Evolutionary conservation across 192 early-diverging fungal species (phyloP).

Genomic region (Coemansia sp.): DNA sequence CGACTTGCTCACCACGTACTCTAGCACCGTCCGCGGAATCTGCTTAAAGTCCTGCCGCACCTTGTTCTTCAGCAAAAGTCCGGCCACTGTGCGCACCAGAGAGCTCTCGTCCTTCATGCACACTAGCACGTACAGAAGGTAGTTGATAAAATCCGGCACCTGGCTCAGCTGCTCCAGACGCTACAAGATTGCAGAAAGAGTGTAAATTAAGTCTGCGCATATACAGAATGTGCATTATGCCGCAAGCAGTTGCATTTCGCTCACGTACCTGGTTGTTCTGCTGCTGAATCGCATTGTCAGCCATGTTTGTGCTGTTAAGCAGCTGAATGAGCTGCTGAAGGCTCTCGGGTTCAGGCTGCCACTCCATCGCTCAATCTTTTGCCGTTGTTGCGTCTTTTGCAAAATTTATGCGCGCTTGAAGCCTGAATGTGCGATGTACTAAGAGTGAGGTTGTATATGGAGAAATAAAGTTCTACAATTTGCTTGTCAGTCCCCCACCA

Average conservation of each 20-base stretch:
- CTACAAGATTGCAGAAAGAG: conserved; percentile 41
- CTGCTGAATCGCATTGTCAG: conserved; percentile 67
- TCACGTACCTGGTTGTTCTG: conserved; percentile 72
- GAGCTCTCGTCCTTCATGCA: conserved; percentile 65
- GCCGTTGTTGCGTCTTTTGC: neutral
- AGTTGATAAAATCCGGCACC: conserved; percentile 87
- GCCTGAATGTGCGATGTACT: neutral
- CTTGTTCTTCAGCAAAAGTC: conserved; percentile 78
- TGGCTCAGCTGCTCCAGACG: conserved; percentile 72
- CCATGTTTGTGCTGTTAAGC: conserved; percentile 70
- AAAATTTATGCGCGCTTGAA: no score
- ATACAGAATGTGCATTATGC: neutral
- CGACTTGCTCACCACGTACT: conserved; percentile 65
- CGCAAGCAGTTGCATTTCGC: neutral
- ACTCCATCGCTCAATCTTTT: conserved; percentile 50
- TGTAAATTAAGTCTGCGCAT: neutral
- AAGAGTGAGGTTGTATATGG: neutral
- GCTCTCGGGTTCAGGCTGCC: conserved; percentile 79
- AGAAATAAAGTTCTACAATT: neutral
- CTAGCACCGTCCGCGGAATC: conserved; percentile 62
- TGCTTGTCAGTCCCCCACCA: neutral
- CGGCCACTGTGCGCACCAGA: conserved; percentile 78
- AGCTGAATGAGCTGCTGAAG: conserved; percentile 75
- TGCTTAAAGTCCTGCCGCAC: conserved; percentile 59
- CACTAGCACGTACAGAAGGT: conserved; percentile 85